Evolutionary conservation across 129 eudicot species (phyloP).

Genomic region (Chrysanthemum seticuspe): DNA sequence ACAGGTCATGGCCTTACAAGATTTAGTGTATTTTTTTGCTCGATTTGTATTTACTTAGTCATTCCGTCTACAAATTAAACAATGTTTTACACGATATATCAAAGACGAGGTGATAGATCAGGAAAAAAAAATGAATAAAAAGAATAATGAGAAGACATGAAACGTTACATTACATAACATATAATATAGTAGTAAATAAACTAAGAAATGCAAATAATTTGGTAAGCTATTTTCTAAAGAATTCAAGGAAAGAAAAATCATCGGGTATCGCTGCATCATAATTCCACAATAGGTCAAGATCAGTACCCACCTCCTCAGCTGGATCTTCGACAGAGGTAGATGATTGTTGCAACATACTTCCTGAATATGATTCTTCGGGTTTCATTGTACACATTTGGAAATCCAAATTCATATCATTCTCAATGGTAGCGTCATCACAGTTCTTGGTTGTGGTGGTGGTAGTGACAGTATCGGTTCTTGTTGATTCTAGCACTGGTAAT

Average conservation of each 20-base stretch:
- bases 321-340: background rate
- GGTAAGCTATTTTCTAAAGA: constrained; percentile 1
- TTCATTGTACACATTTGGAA: constrained; percentile 14
- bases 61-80: too few species aligned
- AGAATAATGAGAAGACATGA: background rate
- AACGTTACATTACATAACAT: background rate
- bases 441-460: background rate
- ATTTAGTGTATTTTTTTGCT: too few species aligned
- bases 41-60: too few species aligned
- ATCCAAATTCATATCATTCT: constrained; percentile 4
- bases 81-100: too few species aligned
- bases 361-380: constrained; percentile 1
- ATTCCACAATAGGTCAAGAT: constrained; percentile 30
- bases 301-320: constrained; percentile 18
- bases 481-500: background rate
- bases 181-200: background rate
- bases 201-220: constrained; percentile 1
- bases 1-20: too few species aligned
- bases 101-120: too few species aligned
- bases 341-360: constrained; percentile 3
- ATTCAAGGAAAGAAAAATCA: constrained; percentile 20
- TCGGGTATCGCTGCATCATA: constrained; percentile 26
- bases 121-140: background rate
- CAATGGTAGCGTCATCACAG: background rate
- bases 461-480: background rate